These are phyloP conservation scores for Solanum pennellii DNA, from an alignment of 257 asterid genomes.

Conservation along the genomic window DNA sequence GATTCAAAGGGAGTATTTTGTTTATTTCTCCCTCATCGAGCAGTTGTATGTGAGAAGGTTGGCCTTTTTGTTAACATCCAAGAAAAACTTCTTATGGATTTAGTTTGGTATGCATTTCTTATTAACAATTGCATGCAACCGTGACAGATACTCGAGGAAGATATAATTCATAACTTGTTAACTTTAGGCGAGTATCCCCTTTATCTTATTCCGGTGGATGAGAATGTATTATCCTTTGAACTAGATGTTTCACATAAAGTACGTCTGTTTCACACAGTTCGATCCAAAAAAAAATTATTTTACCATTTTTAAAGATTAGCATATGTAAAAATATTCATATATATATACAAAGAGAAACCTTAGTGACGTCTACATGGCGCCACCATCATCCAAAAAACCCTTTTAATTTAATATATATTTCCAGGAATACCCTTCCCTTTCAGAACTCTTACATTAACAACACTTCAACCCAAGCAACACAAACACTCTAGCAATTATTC, in stretches of 20 bases:
- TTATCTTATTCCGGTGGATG: slow-evolving; percentile 80
- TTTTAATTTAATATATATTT: too few relatives aligned
- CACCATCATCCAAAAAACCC: too few relatives aligned
- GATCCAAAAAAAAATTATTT: background rate
- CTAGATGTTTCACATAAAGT: slow-evolving; percentile 81
- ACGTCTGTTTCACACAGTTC: slow-evolving; percentile 11
- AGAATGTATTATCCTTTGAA: slow-evolving; percentile 82
- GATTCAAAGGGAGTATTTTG: slow-evolving; percentile 60
- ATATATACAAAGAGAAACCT: too few relatives aligned
- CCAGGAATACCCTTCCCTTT: too few relatives aligned
- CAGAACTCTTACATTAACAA: too few relatives aligned
- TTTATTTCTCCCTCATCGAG: slow-evolving; percentile 85
- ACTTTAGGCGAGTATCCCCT: slow-evolving; percentile 77
- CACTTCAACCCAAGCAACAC: too few relatives aligned
- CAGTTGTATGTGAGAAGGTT: slow-evolving; percentile 90
- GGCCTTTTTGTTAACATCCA: background rate
- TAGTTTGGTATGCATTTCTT: background rate
- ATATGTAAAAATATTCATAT: too few relatives aligned
- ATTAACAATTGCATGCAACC: background rate
- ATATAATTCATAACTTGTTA: slow-evolving; percentile 65
- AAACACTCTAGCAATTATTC: too few relatives aligned
- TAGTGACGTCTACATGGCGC: too few relatives aligned
- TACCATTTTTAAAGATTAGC: too few relatives aligned
- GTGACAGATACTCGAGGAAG: slow-evolving; percentile 76
- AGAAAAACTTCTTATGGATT: background rate